phyloP scores from a whole-genome alignment of 371 early-diverging fungal genomes.

The Mucor piriformis region DNA sequence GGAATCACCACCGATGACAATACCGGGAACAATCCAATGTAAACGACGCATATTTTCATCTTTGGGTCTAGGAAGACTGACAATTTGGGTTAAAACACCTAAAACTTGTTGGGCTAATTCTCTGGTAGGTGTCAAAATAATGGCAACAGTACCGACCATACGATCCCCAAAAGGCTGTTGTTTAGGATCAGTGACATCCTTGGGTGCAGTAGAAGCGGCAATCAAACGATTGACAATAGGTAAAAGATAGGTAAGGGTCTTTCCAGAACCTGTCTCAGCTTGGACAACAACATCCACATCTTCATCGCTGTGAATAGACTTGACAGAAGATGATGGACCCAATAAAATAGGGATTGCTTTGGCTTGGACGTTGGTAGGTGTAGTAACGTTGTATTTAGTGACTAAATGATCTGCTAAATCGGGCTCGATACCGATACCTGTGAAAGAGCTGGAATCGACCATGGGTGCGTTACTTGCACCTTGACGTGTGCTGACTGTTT shows the following conservation, averaged over 20 bases:
- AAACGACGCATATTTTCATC: constrained; percentile 56
- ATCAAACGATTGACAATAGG: constrained; percentile 72
- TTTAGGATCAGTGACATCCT: constrained; percentile 19
- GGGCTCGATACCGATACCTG: constrained; percentile 73
- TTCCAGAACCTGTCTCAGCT: constrained; percentile 98
- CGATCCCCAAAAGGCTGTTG: constrained; percentile 48
- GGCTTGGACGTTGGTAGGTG: constrained; percentile 77
- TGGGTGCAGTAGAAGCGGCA: constrained; percentile 38
- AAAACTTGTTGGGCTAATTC: constrained; percentile 98
- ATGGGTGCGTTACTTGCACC: constrained; percentile 62
- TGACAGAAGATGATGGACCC: constrained; percentile 41
- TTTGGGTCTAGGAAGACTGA: constrained; percentile 61
- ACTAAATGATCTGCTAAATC: constrained; percentile 67
- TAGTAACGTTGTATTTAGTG: constrained; percentile 64
- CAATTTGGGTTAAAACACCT: constrained; percentile 70
- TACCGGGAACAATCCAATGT: constrained; percentile 95
- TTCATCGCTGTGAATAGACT: constrained; percentile 23
- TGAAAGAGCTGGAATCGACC: constrained; percentile 62
- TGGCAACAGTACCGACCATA: constrained; percentile 72
- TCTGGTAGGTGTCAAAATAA: constrained; percentile 95
- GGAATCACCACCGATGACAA: constrained; percentile 91
- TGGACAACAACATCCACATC: constrained; percentile 88
- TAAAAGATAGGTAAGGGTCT: constrained; percentile 95
- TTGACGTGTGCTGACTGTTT: constrained; percentile 34
- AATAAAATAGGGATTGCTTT: constrained; percentile 67